Evolutionary conservation across 2,329 filamentous ascomycete genomes (phyloP).

Genomic region (Paraphaeosphaeria minitans): DNA sequence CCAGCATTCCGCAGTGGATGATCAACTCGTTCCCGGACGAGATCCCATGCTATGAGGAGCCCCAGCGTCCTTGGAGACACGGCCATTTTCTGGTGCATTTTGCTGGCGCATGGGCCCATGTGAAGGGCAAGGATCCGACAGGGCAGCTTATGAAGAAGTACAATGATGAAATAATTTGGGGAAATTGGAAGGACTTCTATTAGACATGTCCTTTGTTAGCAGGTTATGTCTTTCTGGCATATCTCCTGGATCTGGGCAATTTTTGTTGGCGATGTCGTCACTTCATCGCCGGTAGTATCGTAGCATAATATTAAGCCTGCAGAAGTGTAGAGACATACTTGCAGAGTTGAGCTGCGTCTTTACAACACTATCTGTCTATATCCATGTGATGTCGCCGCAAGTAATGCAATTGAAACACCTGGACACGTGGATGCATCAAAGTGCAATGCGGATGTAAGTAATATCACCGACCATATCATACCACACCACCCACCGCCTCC

Average conservation of each 20-base stretch:
- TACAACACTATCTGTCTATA: neutral
- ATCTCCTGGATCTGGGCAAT: neutral
- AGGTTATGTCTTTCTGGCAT: neutral
- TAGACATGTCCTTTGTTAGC: neutral
- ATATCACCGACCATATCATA: neutral
- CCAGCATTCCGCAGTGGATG: conserved; percentile 45
- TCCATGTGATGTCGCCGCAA: neutral
- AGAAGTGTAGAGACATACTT: neutral
- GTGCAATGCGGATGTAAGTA: neutral
- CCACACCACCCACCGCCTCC: neutral
- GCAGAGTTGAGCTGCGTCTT: neutral
- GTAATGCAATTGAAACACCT: neutral
- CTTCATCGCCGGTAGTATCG: neutral
- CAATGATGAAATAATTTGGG: conserved; percentile 38
- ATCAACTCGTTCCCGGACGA: conserved; percentile 50
- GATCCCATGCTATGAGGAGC: conserved; percentile 46
- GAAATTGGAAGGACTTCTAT: conserved; percentile 40
- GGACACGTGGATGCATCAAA: neutral
- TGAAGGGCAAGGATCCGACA: conserved; percentile 46
- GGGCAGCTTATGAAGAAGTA: conserved; percentile 49
- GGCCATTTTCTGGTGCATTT: conserved; percentile 50
- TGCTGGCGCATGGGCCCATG: conserved; percentile 50
- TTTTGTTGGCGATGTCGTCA: neutral
- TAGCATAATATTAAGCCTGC: neutral
- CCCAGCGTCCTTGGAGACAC: conserved; percentile 34